Evolutionary conservation across 2,329 filamentous ascomycete genomes (phyloP).

Genomic region (Macrophomina tecta): DNA sequence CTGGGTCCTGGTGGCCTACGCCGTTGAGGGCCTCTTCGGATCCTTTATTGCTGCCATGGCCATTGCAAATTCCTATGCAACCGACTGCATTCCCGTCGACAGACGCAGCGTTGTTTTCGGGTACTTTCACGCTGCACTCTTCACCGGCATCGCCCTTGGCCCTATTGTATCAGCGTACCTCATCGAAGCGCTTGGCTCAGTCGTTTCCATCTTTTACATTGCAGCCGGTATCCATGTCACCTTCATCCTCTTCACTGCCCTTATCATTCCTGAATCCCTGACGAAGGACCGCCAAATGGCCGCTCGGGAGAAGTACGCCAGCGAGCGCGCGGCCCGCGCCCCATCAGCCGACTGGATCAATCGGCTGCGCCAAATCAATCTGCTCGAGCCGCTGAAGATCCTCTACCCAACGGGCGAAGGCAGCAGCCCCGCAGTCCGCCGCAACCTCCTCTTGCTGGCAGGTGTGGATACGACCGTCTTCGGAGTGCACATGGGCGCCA

Average conservation of each 20-base stretch:
- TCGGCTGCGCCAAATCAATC: slow-evolving; percentile 60
- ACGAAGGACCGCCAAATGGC: slow-evolving; percentile 72
- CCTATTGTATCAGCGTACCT: slow-evolving; percentile 82
- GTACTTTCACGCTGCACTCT: slow-evolving; percentile 88
- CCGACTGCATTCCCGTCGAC: slow-evolving; percentile 84
- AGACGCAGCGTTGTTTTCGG: slow-evolving; percentile 83
- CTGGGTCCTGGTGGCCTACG: slow-evolving; percentile 76
- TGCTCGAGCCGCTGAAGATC: slow-evolving; percentile 77
- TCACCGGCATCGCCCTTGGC: slow-evolving; percentile 85
- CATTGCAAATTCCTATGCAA: slow-evolving; percentile 82
- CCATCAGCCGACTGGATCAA: slow-evolving; percentile 52
- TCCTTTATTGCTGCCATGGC: slow-evolving; percentile 86
- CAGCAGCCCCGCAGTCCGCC: slow-evolving; percentile 66
- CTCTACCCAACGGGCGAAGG: slow-evolving; percentile 74
- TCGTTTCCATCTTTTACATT: slow-evolving; percentile 85
- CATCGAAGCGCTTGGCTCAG: slow-evolving; percentile 74
- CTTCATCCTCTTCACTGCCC: slow-evolving; percentile 74
- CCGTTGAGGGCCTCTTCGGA: slow-evolving; percentile 82
- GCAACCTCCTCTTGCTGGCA: slow-evolving; percentile 83
- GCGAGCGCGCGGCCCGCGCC: slow-evolving; percentile 41
- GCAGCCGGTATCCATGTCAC: slow-evolving; percentile 73
- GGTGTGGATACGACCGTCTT: slow-evolving; percentile 82
- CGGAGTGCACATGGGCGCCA: slow-evolving; percentile 78
- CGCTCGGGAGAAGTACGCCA: slow-evolving; percentile 71
- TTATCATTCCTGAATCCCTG: slow-evolving; percentile 84